Conservation (phyloP, 352 stramenopile genomes). For the Sclerospora graminicola region DNA sequence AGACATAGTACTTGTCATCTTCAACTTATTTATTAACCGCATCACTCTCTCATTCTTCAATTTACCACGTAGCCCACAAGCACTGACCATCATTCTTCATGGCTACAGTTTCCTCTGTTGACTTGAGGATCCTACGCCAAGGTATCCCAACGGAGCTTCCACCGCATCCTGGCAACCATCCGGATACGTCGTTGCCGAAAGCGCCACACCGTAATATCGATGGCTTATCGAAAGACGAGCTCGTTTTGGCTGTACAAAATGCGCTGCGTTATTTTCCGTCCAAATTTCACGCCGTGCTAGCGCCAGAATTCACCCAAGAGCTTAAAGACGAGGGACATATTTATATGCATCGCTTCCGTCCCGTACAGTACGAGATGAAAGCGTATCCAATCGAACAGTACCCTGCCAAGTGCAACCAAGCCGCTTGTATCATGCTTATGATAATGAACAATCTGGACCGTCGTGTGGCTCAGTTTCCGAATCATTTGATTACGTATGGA, state of each 20-base stretch:
- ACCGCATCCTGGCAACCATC: constrained; percentile 40
- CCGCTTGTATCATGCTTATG: constrained; percentile 83
- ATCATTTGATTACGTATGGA: constrained; percentile 84
- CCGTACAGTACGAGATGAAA: constrained; percentile 82
- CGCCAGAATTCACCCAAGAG: constrained; percentile 80
- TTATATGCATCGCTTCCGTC: constrained; percentile 86
- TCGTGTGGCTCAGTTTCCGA: constrained; percentile 79
- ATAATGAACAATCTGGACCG: constrained; percentile 89
- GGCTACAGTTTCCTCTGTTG: constrained; percentile 17
- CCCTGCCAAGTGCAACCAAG: constrained; percentile 58
- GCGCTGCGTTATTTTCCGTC: constrained; percentile 81
- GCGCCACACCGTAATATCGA: constrained; percentile 43
- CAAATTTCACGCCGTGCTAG: constrained; percentile 52
- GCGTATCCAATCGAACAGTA: constrained; percentile 77
- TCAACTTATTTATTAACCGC: not conserved
- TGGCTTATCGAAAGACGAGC: constrained; percentile 41
- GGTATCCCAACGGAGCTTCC: constrained; percentile 44
- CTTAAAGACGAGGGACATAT: constrained; percentile 84
- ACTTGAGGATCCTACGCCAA: constrained; percentile 35
- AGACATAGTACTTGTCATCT: constrained; percentile 1
- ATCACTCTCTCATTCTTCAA: not conserved
- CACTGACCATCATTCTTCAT: constrained; percentile 7
- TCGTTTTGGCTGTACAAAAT: constrained; percentile 77
- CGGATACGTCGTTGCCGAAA: constrained; percentile 38
- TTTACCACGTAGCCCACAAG: constrained; percentile 2